phyloP scores from a whole-genome alignment of 1,139 yeast genomes.

The Candida sanyaensis region DNA sequence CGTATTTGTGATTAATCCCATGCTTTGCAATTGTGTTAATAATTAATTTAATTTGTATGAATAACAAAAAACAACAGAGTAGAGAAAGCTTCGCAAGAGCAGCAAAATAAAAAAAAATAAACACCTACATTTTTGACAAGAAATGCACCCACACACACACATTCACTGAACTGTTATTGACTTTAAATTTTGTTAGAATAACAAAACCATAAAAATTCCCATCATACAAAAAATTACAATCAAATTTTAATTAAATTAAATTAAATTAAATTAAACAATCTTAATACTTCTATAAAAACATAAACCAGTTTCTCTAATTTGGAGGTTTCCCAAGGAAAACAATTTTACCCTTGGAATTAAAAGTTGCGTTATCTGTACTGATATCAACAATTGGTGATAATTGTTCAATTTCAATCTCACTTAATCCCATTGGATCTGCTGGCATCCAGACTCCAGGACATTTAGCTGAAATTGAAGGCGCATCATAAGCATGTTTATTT shows the following conservation, averaged over 20 bases:
- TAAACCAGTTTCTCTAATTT: slow-evolving; percentile 11
- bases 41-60: background rate
- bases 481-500: slow-evolving; percentile 53
- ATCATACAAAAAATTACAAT: too few species aligned
- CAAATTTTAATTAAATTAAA: too few species aligned
- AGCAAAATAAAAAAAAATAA: background rate
- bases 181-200: slow-evolving; percentile 25
- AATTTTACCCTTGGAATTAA: slow-evolving; percentile 60
- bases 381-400: slow-evolving; percentile 48
- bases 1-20: background rate
- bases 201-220: slow-evolving; percentile 22
- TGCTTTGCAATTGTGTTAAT: too few species aligned
- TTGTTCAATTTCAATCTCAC: slow-evolving; percentile 56
- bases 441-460: slow-evolving; percentile 89
- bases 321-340: slow-evolving; percentile 65
- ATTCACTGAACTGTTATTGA: background rate
- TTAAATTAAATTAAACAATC: too few species aligned
- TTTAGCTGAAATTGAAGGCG: slow-evolving; percentile 67
- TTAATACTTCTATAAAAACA: too few species aligned
- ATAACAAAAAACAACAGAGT: background rate
- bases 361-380: slow-evolving; percentile 65
- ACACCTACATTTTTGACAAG: too few species aligned
- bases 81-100: background rate
- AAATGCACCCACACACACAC: background rate
- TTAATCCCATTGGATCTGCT: slow-evolving; percentile 79